Evolutionary conservation across 1,139 yeast genomes (phyloP).

Genomic region (Suhomyces ambrosiae): DNA sequence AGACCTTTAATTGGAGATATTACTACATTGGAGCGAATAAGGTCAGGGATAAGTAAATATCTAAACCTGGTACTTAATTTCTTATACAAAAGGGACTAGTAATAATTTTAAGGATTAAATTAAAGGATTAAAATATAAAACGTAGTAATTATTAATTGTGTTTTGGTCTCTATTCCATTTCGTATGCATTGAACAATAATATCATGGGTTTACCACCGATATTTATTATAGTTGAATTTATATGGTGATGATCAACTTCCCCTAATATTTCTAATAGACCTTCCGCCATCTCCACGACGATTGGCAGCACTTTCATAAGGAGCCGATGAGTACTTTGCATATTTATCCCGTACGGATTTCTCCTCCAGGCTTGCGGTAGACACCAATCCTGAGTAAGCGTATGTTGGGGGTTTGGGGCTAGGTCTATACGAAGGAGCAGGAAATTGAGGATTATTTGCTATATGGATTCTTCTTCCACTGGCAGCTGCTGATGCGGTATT

Average conservation of each 20-base stretch:
- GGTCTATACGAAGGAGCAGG: constrained; percentile 7
- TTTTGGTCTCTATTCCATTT: too few relatives aligned
- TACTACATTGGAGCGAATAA: too few relatives aligned
- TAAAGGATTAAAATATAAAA: too few relatives aligned
- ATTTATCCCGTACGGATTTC: constrained; percentile 33
- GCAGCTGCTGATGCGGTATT: constrained; percentile 60
- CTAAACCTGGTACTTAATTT: too few relatives aligned
- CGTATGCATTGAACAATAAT: too few relatives aligned
- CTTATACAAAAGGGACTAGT: too few relatives aligned
- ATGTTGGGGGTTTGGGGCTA: constrained; percentile 3
- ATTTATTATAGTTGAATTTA: too few relatives aligned
- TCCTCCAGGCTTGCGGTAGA: constrained; percentile 7
- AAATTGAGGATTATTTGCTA: constrained; percentile 18
- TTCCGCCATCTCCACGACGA: constrained; percentile 13
- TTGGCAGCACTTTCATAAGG: constrained; percentile 8
- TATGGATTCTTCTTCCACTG: constrained; percentile 33
- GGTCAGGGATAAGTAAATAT: too few relatives aligned
- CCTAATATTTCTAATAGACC: constrained; percentile 31
- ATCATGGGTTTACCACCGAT: too few relatives aligned
- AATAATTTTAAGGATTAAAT: too few relatives aligned
- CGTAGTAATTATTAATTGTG: too few relatives aligned
- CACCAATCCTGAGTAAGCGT: neutral
- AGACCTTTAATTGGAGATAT: too few relatives aligned
- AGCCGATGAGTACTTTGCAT: constrained; percentile 31
- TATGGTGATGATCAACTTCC: constrained; percentile 6